Evolutionary conservation across 2,329 filamentous ascomycete species (phyloP).

Genomic region (Verticillium longisporum): DNA sequence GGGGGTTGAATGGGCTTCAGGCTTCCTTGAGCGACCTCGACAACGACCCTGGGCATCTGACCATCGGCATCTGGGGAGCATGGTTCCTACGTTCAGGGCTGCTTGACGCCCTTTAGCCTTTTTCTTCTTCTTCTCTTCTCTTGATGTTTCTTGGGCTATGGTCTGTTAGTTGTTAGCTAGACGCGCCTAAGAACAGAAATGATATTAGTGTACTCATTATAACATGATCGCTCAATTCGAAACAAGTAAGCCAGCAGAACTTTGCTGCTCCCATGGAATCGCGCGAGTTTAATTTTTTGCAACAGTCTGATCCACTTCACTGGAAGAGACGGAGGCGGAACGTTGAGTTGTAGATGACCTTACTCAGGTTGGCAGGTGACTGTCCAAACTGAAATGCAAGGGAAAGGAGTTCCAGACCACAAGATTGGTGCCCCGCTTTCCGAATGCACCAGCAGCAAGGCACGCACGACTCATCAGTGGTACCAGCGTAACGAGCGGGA

Average conservation of each 20-base stretch:
- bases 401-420: not conserved
- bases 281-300: not conserved
- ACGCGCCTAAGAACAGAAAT: not conserved
- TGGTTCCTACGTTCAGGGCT: too few species aligned
- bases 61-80: too few species aligned
- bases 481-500: not conserved
- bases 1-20: not conserved
- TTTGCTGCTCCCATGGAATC: not conserved
- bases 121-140: not conserved
- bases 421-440: not conserved
- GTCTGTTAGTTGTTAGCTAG: not conserved
- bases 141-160: not conserved
- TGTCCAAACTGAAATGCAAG: not conserved
- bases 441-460: not conserved
- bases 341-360: not conserved
- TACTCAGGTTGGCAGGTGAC: not conserved
- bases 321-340: not conserved
- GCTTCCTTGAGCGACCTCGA: not conserved
- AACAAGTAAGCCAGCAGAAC: not conserved
- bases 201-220: not conserved
- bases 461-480: not conserved
- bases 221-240: not conserved
- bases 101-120: not conserved
- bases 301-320: not conserved
- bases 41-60: too few species aligned